A percentile compares a stretch with the other conserved stretches of the same genome.
Conservation (phyloP, 306 rosid species). For the Acacia acuminata region DNA sequence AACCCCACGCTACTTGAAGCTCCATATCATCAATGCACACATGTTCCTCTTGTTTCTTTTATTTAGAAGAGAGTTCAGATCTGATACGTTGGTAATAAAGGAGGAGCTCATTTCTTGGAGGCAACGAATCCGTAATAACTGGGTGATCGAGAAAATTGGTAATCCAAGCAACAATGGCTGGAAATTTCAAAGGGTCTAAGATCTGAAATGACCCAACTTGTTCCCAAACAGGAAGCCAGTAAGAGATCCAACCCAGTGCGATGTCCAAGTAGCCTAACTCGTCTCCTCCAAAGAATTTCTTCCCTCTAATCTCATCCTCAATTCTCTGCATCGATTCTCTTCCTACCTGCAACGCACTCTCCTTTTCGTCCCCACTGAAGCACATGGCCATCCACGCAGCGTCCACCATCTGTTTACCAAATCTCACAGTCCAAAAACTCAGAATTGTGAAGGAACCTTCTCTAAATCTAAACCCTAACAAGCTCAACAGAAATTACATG, state of each 20-base stretch:
- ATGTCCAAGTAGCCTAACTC: slow-evolving; percentile 40
- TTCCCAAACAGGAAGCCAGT: slow-evolving; percentile 6
- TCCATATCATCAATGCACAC: not conserved
- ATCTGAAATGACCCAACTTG: slow-evolving; percentile 19
- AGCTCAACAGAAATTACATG: not conserved
- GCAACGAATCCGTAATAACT: slow-evolving; percentile 43
- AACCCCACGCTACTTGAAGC: not conserved
- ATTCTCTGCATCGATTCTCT: slow-evolving; percentile 45
- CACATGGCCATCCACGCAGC: slow-evolving; percentile 27
- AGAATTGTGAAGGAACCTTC: too few relatives aligned
- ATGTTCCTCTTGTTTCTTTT: not conserved
- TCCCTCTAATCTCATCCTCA: slow-evolving; percentile 39
- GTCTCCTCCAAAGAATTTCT: slow-evolving; percentile 51
- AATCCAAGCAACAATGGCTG: slow-evolving; percentile 43
- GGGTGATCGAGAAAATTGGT: slow-evolving; percentile 38
- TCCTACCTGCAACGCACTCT: slow-evolving; percentile 32
- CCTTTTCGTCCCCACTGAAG: slow-evolving; percentile 38
- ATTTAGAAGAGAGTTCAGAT: not conserved
- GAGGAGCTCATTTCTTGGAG: slow-evolving; percentile 46
- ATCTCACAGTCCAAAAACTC: not conserved
- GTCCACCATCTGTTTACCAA: not conserved
- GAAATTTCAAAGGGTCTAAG: slow-evolving; percentile 42
- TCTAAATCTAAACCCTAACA: not conserved
- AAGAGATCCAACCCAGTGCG: slow-evolving; percentile 59
- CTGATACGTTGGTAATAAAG: slow-evolving; percentile 35